phyloP scores from a whole-genome alignment of 163 green algal species.

The Volvox carteri region DNA sequence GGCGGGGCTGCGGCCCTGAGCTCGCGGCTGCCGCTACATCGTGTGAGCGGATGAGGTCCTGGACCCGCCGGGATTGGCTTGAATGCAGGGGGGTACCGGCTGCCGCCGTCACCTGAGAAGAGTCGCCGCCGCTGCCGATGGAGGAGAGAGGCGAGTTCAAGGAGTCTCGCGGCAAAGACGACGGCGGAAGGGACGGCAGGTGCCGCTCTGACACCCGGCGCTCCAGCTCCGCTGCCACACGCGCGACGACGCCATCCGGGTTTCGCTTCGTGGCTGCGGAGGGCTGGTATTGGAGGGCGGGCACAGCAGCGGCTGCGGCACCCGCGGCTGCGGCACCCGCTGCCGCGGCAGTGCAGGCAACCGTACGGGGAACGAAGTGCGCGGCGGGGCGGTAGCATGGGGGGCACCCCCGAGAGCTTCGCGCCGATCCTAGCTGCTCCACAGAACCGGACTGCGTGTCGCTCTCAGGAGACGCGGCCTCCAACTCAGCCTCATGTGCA shows the following conservation, averaged over 20 bases:
- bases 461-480: too few species aligned
- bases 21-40: background rate
- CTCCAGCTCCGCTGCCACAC: constrained; percentile 37
- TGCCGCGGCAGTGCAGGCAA: background rate
- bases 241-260: constrained; percentile 28
- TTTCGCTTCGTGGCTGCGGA: background rate
- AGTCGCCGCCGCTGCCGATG: too few species aligned
- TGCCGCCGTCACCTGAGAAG: too few species aligned
- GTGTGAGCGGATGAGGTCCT: constrained; percentile 9
- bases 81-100: background rate
- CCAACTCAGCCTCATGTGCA: too few species aligned
- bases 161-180: background rate
- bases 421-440: background rate
- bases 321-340: background rate
- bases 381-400: constrained; percentile 37
- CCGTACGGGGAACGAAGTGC: background rate
- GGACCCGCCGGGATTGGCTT: background rate
- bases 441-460: too few species aligned
- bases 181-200: background rate
- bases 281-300: background rate
- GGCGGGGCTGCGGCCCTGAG: background rate
- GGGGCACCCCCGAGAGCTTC: background rate
- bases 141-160: background rate
- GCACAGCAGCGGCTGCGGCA: background rate
- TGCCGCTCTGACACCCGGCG: background rate